Evolutionary conservation across 2,329 filamentous ascomycete genomes (phyloP), one percentile per base, ranked within the genome.

Genomic region (Fusarium odoratissimum): DNA sequence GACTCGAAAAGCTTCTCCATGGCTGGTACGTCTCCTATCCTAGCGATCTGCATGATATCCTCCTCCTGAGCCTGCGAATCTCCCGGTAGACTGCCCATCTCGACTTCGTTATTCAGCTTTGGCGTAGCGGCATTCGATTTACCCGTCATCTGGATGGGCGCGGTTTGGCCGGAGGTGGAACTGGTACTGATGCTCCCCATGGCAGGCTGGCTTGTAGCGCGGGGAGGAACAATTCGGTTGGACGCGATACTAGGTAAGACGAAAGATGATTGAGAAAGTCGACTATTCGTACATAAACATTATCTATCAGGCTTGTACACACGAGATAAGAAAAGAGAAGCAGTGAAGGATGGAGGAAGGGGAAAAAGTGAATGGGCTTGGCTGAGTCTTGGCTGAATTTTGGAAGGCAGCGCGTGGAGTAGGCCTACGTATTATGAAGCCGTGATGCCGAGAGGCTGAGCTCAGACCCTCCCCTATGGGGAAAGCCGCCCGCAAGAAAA

Each of bases 31-130:
- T 99, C 95, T 64, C 97, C 96, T 75, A 97, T 83, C 67, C 96
- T 89, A 44, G 96, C 95, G 80, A 98, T 85, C 84, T 98, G 95
- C 95, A 99, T 98, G 75, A 99, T 92, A 84, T 99, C 95, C 75
- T 93, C 89, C 78, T 93, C 72, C 49, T 74, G 72, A 38, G 78
- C 51, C 66, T 79, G 75, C 72, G 80, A 79, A 59, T 83, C 83
- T 69, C 81, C 80, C 1, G 85, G 81, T 35, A 90, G 79, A 74
- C 80, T 83, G 17, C 86, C 87, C 82, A 89, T 84, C 76, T 90
- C 88, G 82, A 89, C 82, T 73, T 87, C 87, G 78, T 84, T 86
- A 79, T 87, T 90, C 73, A 91, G 82, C 76, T 88, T 88, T 13
- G 89, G 88, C 40, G 85, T 84, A 7, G 84, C 88, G 21, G 83